Base-by-base conservation (phyloP, 768 basidiomycete genomes). In the Hypholoma sublateritium region DNA sequence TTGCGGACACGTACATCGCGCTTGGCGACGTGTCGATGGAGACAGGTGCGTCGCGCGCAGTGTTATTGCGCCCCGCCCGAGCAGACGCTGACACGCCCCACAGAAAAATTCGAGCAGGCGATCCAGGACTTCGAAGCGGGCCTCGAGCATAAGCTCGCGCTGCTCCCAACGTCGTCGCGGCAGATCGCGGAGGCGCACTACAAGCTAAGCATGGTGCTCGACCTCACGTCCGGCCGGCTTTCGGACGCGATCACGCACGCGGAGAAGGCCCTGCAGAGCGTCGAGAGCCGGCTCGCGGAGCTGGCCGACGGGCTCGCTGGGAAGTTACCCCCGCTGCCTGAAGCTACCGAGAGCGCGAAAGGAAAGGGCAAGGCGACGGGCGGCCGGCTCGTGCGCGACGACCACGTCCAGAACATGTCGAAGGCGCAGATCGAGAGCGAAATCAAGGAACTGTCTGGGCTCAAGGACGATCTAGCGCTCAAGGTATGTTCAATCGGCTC, bases 11-110 rank as follows among this genome's bases (percentile, higher is more conserved):
- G 2, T 95, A 90, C 70, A 87, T 95, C 56, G 77, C 90, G 7
- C 80, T 99, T 6, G 97, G 96, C 0, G 97, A 98, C 68, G 91
- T 99, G n/a, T 95, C 93, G 19, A 76, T 96, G 56, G 97, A 99
- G 74, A 96, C 94, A 34, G 96, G 96, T 95, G 55, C 57, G 85
- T 43, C 34, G 39, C 16, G 24, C 28, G 32, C 21, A 48, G 6
- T 46, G 19, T 8, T 14, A 25, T 13, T 24, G 25, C 24, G 9
- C 46, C 24, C 19, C 22, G 7, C 13, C 2, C 3, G 12, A 12
- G 25, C 7, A 47, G 46, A 14, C 4, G 22, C 22, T 28, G 51
- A 25, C 22, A 24, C 3, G 14, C 17, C 12, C n/a, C 51, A 19
- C 72, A 96, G 95, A 98, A 72, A 97, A 97, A 75, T 97, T 98